A percentile compares a stretch with the other conserved stretches of the same genome.
phyloP scores from a whole-genome alignment of 805 yeast genomes.

The Spathaspora arborariae region DNA sequence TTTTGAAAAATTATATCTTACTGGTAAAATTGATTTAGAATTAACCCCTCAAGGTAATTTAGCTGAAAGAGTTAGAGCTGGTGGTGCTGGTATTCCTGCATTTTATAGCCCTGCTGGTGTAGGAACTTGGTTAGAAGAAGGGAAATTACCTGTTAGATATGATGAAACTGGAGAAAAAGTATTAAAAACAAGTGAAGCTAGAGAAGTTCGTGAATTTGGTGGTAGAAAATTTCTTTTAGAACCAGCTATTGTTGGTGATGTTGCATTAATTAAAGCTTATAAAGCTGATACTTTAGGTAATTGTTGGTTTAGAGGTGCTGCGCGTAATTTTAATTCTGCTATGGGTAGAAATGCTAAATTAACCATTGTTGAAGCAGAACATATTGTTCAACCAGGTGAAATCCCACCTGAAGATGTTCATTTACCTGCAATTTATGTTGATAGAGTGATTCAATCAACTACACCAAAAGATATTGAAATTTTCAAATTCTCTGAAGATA shows the following conservation, averaged over 20 bases:
- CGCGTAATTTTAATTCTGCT: conserved; percentile 43
- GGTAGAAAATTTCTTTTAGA: conserved; percentile 43
- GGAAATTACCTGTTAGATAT: conserved; percentile 43
- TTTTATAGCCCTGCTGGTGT: conserved; percentile 48
- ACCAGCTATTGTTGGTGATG: conserved; percentile 43
- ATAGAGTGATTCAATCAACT: conserved; percentile 36
- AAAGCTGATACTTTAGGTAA: conserved; percentile 49
- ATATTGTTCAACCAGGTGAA: conserved; percentile 45
- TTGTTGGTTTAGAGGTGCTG: conserved; percentile 44
- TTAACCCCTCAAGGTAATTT: conserved; percentile 51
- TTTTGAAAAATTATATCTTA: conserved; percentile 36
- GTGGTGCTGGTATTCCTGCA: conserved; percentile 48
- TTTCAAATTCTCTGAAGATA: conserved; percentile 17
- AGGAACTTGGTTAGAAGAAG: conserved; percentile 49
- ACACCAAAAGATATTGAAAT: conserved; percentile 43
- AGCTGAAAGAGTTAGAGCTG: conserved; percentile 47
- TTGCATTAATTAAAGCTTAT: conserved; percentile 45
- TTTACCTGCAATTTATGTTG: conserved; percentile 44
- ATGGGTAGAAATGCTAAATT: conserved; percentile 43
- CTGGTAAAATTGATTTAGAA: conserved; percentile 44
- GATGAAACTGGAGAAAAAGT: conserved; percentile 31
- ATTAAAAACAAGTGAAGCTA: conserved; percentile 30
- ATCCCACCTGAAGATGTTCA: conserved; percentile 44
- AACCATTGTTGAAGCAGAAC: conserved; percentile 50
- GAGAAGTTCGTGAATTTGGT: conserved; percentile 40